Conservation (phyloP, 176 grass and related monocot genomes). For the Eleusine indica region DNA sequence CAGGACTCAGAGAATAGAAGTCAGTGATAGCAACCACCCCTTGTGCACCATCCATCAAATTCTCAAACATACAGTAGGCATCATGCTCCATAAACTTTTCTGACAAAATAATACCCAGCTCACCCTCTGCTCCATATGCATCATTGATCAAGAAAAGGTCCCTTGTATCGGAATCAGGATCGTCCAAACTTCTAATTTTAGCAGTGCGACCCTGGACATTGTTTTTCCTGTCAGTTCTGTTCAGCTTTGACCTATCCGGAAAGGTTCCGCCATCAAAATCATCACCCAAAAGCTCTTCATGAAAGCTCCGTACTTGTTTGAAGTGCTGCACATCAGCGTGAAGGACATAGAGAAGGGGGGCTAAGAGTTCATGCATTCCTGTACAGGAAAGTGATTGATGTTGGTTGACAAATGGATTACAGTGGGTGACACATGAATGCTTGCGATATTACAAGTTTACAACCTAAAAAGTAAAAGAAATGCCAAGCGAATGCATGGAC, state of each 20-base stretch:
- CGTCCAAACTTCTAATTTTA: constrained; percentile 58
- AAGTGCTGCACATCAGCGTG: constrained; percentile 81
- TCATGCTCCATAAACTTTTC: constrained; percentile 99
- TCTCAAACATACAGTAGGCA: constrained; percentile 94
- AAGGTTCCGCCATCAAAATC: constrained; percentile 69
- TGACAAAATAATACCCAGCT: constrained; percentile 91
- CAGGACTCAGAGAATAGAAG: constrained; percentile 76
- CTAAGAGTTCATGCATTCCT: constrained; percentile 99
- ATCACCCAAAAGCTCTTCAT: constrained; percentile 73
- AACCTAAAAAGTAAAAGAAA: background rate
- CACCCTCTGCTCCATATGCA: constrained; percentile 92
- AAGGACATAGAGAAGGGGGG: constrained; percentile 98
- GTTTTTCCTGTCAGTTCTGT: constrained; percentile 54
- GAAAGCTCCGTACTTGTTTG: constrained; percentile 63
- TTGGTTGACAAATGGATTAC: constrained; percentile 43
- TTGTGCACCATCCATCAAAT: constrained; percentile 78
- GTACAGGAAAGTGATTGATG: constrained; percentile 40
- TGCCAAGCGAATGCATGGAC: background rate
- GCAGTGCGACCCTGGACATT: constrained; percentile 33
- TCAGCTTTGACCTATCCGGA: constrained; percentile 58
- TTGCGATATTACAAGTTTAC: constrained; percentile 12
- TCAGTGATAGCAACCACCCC: constrained; percentile 79
- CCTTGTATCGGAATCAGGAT: constrained; percentile 77
- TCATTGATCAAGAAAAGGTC: constrained; percentile 87
- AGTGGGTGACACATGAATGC: constrained; percentile 24